These are phyloP conservation scores for Helicocarpus griseus DNA, from an alignment of 2,329 filamentous ascomycete genomes.

Conservation along the genomic window DNA sequence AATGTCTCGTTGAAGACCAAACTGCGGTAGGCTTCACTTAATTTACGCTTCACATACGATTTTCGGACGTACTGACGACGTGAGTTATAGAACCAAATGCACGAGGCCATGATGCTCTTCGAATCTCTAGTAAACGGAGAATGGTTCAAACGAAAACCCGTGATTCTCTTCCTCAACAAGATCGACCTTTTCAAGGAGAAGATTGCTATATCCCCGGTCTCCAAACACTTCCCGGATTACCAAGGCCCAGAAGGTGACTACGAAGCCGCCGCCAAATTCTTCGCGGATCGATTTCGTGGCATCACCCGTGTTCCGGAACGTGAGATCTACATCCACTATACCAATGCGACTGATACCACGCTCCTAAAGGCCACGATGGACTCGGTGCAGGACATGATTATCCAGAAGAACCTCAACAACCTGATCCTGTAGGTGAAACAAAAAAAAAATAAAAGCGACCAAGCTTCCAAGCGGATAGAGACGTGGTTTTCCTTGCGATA, in stretches of 20 bases:
- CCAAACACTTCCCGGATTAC: slow-evolving; percentile 70
- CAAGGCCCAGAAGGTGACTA: slow-evolving; percentile 60
- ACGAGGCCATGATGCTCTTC: slow-evolving; percentile 78
- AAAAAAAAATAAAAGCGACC: not conserved
- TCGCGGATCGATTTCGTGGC: slow-evolving; percentile 69
- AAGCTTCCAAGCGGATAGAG: not conserved
- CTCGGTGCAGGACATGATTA: slow-evolving; percentile 80
- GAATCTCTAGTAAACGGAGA: slow-evolving; percentile 78
- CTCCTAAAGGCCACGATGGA: slow-evolving; percentile 78
- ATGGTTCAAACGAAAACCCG: slow-evolving; percentile 73
- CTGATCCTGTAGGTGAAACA: slow-evolving; percentile 50
- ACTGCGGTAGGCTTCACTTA: slow-evolving; percentile 65
- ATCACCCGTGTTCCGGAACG: slow-evolving; percentile 55
- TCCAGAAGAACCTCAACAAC: slow-evolving; percentile 72
- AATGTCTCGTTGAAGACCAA: slow-evolving; percentile 91
- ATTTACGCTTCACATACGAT: not conserved
- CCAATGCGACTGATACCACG: slow-evolving; percentile 57
- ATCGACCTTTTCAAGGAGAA: slow-evolving; percentile 79
- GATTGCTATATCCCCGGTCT: slow-evolving; percentile 59
- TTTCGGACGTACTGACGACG: slow-evolving; percentile 10
- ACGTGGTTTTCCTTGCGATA: not conserved
- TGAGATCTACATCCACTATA: slow-evolving; percentile 51
- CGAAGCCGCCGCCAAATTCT: slow-evolving; percentile 69
- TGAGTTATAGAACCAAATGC: slow-evolving; percentile 68
- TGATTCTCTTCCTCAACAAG: slow-evolving; percentile 81